Percentiles rank a stretch among this genome's conserved stretches.
Conservation (phyloP, 192 early-diverging fungal species). For the Entomortierella beljakovae region DNA sequence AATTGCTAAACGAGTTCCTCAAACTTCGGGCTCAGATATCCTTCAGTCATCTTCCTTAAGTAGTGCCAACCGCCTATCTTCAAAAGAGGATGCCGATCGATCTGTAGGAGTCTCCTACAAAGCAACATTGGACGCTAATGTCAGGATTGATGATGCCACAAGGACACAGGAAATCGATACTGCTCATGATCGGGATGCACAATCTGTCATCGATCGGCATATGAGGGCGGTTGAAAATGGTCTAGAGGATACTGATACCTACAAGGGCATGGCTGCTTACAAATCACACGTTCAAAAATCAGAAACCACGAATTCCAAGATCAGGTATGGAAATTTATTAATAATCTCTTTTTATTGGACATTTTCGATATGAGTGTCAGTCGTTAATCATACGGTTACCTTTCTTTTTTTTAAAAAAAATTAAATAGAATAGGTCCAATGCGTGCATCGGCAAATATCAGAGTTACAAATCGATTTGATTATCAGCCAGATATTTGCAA, state of each 20-base stretch:
- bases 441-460: slow-evolving; percentile 74
- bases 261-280: slow-evolving; percentile 77
- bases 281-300: slow-evolving; percentile 67
- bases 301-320: slow-evolving; percentile 71
- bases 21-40: slow-evolving; percentile 41
- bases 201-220: slow-evolving; percentile 55
- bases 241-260: slow-evolving; percentile 56
- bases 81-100: slow-evolving; percentile 49
- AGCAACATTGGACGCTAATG: slow-evolving; percentile 48
- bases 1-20: slow-evolving; percentile 35
- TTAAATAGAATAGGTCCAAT: slow-evolving; percentile 84
- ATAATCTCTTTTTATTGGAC: not conserved
- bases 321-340: slow-evolving; percentile 24
- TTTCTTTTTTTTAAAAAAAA: slow-evolving; percentile 9
- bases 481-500: slow-evolving; percentile 99
- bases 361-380: slow-evolving; percentile 2
- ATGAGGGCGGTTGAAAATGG: slow-evolving; percentile 56
- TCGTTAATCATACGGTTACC: not conserved
- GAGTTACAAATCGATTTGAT: slow-evolving; percentile 89
- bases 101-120: slow-evolving; percentile 42
- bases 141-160: slow-evolving; percentile 44
- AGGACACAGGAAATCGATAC: slow-evolving; percentile 54
- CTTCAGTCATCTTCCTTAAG: slow-evolving; percentile 59
- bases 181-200: slow-evolving; percentile 59
- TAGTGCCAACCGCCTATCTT: slow-evolving; percentile 50